Conservation (phyloP, 2,329 filamentous ascomycete genomes). For the Catunica adiposa region DNA sequence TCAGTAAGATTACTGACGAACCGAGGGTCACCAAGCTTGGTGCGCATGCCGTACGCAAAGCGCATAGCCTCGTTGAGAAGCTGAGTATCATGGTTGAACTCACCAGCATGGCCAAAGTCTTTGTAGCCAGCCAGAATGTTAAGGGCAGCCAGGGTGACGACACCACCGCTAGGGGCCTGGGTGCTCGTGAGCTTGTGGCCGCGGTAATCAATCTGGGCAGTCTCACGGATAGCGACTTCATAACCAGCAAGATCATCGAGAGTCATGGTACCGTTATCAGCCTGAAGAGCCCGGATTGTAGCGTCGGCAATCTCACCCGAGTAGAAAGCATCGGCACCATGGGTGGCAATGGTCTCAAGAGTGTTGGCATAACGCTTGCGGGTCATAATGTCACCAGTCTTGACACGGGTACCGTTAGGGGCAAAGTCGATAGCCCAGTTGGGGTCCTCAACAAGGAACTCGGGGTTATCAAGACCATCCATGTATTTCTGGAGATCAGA, state of each 20-base stretch:
- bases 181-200: slow-evolving; percentile 52
- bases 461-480: slow-evolving; percentile 28
- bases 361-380: slow-evolving; percentile 59
- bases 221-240: slow-evolving; percentile 44
- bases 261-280: slow-evolving; percentile 69
- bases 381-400: slow-evolving; percentile 57
- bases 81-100: slow-evolving; percentile 50
- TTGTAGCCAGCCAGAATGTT: slow-evolving; percentile 61
- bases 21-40: slow-evolving; percentile 57
- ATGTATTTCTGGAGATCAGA: slow-evolving; percentile 59
- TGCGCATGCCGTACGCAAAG: slow-evolving; percentile 63
- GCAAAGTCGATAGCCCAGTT: slow-evolving; percentile 76
- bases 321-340: slow-evolving; percentile 58
- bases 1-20: slow-evolving; percentile 47
- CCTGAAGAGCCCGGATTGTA: slow-evolving; percentile 52
- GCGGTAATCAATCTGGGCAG: slow-evolving; percentile 46
- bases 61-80: slow-evolving; percentile 68
- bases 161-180: slow-evolving; percentile 57
- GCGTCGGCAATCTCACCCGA: slow-evolving; percentile 54
- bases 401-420: slow-evolving; percentile 49
- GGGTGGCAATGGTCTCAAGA: slow-evolving; percentile 48
- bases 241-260: slow-evolving; percentile 61
- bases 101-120: slow-evolving; percentile 38
- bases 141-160: slow-evolving; percentile 53
- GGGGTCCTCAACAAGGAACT: slow-evolving; percentile 55